These are phyloP conservation scores for Cystobasidium slooffiae DNA, from an alignment of 1,284 basidiomycete genomes.

Conservation along the genomic window DNA sequence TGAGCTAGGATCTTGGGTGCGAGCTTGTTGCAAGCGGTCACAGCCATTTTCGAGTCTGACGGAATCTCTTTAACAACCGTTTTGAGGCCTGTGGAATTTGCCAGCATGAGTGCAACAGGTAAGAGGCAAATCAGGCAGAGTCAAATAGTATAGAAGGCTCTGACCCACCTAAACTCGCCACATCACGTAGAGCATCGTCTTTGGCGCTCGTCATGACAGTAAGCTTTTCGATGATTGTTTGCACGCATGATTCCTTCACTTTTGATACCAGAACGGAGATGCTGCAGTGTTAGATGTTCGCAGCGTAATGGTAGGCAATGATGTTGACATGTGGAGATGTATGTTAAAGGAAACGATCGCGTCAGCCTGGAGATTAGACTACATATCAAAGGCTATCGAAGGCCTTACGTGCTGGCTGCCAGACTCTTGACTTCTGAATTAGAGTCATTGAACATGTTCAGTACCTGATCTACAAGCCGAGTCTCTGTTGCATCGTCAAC, in stretches of 20 bases:
- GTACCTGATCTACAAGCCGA: conserved; percentile 50
- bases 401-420: conserved; percentile 83
- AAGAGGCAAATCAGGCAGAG: conserved; percentile 38
- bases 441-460: conserved; percentile 65
- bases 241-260: conserved; percentile 78
- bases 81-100: conserved; percentile 71
- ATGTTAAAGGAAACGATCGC: conserved; percentile 46
- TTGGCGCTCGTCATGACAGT: conserved; percentile 78
- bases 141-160: not conserved
- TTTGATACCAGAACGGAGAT: conserved; percentile 85
- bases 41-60: conserved; percentile 74
- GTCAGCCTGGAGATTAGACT: conserved; percentile 11
- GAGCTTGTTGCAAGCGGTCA: conserved; percentile 79
- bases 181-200: conserved; percentile 89
- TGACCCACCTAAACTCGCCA: conserved; percentile 81
- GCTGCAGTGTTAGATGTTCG: conserved; percentile 58
- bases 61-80: conserved; percentile 90
- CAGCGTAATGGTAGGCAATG: not conserved
- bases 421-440: conserved; percentile 99
- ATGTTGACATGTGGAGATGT: not conserved
- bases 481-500: conserved; percentile 68
- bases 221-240: conserved; percentile 81
- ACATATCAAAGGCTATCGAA: not conserved
- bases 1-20: conserved; percentile 81
- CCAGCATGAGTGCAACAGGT: conserved; percentile 4